Evolutionary conservation across 176 grass and related monocot species (phyloP).

Genomic region (Raddia distichophylla): DNA sequence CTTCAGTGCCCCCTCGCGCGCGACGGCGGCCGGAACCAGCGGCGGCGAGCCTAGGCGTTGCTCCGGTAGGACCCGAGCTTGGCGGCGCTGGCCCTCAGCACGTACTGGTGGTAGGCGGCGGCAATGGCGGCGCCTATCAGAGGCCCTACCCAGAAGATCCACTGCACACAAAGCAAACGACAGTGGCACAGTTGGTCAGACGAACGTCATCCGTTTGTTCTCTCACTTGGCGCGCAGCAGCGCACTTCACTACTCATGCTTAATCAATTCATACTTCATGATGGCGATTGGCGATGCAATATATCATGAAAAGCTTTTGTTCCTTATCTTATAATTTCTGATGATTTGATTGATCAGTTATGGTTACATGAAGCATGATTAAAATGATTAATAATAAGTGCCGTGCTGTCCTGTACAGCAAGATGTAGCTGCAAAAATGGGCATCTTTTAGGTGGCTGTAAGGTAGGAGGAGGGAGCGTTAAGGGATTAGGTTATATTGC

Average conservation of each 20-base stretch:
- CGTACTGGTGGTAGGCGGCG: slow-evolving; percentile 62
- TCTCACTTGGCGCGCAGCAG: not conserved
- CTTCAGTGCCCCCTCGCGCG: slow-evolving; percentile 7
- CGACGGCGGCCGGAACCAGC: not conserved
- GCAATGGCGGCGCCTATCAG: slow-evolving; percentile 78
- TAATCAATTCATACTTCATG: not conserved
- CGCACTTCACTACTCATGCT: not conserved
- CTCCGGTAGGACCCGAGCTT: slow-evolving; percentile 68
- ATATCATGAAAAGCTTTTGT: not conserved
- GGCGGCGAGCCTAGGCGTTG: slow-evolving; percentile 40
- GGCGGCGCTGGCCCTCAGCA: slow-evolving; percentile 63
- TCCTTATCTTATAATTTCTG: slow-evolving; percentile 6
- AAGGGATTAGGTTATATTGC: slow-evolving; percentile 34
- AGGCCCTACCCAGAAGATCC: slow-evolving; percentile 91
- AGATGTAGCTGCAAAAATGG: not conserved
- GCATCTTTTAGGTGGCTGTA: slow-evolving; percentile 38
- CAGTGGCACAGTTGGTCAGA: not conserved
- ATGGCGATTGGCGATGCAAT: not conserved
- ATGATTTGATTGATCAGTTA: slow-evolving; percentile 7
- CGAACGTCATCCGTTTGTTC: not conserved
- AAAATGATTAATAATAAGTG: slow-evolving; percentile 17
- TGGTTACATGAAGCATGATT: not conserved
- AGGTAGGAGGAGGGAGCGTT: slow-evolving; percentile 27
- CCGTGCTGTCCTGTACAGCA: slow-evolving; percentile 12
- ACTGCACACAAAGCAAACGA: slow-evolving; percentile 45